These are phyloP conservation scores for Phialemonium atrogriseum DNA, from an alignment of 2,329 filamentous ascomycete genomes.

Conservation along the genomic window DNA sequence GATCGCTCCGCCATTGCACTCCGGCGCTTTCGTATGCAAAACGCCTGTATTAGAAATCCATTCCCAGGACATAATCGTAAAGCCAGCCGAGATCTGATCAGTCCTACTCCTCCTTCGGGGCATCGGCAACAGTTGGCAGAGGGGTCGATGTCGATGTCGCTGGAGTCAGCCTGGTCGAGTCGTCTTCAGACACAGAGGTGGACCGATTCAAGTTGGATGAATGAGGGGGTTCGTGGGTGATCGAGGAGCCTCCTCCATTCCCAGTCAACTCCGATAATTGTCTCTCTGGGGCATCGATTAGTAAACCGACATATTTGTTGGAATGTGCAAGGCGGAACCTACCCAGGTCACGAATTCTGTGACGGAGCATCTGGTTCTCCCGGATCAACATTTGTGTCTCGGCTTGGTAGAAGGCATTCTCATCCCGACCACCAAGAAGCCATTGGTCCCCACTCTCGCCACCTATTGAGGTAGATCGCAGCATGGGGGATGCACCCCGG, in stretches of 20 bases:
- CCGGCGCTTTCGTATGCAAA: no score
- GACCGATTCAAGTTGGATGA: slow-evolving; percentile 40
- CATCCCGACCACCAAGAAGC: slow-evolving; percentile 58
- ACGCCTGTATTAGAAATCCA: no score
- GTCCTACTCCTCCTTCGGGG: slow-evolving; percentile 4
- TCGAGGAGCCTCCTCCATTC: slow-evolving; percentile 14
- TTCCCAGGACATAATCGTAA: no score
- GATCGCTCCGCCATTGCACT: no score
- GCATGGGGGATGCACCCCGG: slow-evolving; percentile 45
- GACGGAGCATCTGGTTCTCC: slow-evolving; percentile 76
- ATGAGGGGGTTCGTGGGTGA: slow-evolving; percentile 39
- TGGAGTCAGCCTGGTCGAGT: slow-evolving; percentile 12
- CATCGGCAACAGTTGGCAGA: slow-evolving; percentile 4
- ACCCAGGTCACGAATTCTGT: slow-evolving; percentile 67
- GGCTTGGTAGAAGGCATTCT: slow-evolving; percentile 72
- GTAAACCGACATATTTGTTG: slow-evolving; percentile 9
- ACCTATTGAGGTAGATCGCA: slow-evolving; percentile 50
- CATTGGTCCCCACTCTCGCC: slow-evolving; percentile 50
- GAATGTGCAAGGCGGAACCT: slow-evolving; percentile 14
- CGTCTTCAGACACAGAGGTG: slow-evolving; percentile 34
- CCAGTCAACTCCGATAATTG: slow-evolving; percentile 38
- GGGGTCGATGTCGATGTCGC: slow-evolving; percentile 9
- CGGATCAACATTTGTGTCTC: slow-evolving; percentile 70
- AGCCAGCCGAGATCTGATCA: no score
- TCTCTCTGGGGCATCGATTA: slow-evolving; percentile 30